Conservation (phyloP, 2,329 filamentous ascomycete genomes). For the Camillea tinctor region DNA sequence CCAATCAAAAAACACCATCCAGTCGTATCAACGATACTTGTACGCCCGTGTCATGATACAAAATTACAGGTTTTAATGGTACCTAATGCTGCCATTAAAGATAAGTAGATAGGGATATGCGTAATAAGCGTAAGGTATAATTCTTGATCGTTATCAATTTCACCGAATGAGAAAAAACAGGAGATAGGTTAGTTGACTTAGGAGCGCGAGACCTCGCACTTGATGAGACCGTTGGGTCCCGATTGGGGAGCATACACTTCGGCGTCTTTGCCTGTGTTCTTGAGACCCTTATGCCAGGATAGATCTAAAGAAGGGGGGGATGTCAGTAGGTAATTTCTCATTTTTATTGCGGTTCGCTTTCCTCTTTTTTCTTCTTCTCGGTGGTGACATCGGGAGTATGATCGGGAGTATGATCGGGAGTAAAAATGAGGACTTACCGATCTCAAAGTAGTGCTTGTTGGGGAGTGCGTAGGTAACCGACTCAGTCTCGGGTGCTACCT, state of each 20-base stretch:
- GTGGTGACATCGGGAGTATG: not conserved
- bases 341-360: not conserved
- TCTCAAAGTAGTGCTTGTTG: slow-evolving; percentile 99
- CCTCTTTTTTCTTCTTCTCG: not conserved
- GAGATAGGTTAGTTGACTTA: no score
- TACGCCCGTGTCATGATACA: not conserved
- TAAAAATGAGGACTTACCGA: slow-evolving; percentile 58
- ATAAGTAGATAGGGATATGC: not conserved
- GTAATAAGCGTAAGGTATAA: no score
- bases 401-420: not conserved
- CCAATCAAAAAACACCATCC: not conserved
- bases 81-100: not conserved
- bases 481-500: slow-evolving; percentile 67
- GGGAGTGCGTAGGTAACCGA: slow-evolving; percentile 81
- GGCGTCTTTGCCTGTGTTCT: slow-evolving; percentile 94
- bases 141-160: not conserved
- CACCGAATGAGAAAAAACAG: not conserved
- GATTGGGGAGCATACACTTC: slow-evolving; percentile 94
- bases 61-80: not conserved
- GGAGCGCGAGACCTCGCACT: slow-evolving; percentile 76
- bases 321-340: not conserved
- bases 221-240: slow-evolving; percentile 91
- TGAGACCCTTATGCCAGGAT: slow-evolving; percentile 91
- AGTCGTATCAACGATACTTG: not conserved
- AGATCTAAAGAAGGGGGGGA: slow-evolving; percentile 59